Conservation (phyloP, 305 asterid genomes). For the Ilex paraguariensis region DNA sequence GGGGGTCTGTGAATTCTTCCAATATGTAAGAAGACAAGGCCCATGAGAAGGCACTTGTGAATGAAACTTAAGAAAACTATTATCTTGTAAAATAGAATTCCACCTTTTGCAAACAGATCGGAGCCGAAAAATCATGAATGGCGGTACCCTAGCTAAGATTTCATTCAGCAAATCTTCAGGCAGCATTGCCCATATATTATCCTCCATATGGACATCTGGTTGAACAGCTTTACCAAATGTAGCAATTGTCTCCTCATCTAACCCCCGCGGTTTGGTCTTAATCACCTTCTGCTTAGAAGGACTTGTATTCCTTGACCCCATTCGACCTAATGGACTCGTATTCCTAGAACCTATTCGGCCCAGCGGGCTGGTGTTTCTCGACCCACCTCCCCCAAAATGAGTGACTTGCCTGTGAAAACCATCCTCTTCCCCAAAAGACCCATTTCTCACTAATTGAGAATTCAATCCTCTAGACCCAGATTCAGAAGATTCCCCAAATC, state of each 20-base stretch:
- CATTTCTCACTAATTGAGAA: conserved; percentile 44
- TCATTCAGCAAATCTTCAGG: conserved; percentile 93
- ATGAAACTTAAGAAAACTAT: conserved; percentile 81
- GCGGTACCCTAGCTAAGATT: conserved; percentile 91
- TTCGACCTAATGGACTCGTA: conserved; percentile 68
- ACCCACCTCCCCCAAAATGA: conserved; percentile 52
- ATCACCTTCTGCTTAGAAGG: conserved; percentile 80
- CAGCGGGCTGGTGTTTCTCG: conserved; percentile 80
- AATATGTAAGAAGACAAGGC: conserved; percentile 90
- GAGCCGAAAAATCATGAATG: conserved; percentile 85
- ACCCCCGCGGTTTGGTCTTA: conserved; percentile 85
- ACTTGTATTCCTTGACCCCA: conserved; percentile 85
- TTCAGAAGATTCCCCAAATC: conserved; percentile 65
- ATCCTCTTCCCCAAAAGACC: conserved; percentile 54
- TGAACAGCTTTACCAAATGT: conserved; percentile 54
- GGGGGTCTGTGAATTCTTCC: conserved; percentile 80
- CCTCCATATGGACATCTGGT: conserved; percentile 94
- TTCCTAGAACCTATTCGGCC: conserved; percentile 63
- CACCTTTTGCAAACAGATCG: conserved; percentile 95
- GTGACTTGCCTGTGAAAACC: conserved; percentile 42
- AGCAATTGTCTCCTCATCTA: conserved; percentile 82
- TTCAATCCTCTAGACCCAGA: conserved; percentile 39
- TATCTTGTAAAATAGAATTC: conserved; percentile 90
- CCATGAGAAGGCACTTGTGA: conserved; percentile 95
- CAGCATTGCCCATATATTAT: conserved; percentile 89